Base-by-base conservation (phyloP, 169 alveolate species). In the Plasmodium gonderi region DNA sequence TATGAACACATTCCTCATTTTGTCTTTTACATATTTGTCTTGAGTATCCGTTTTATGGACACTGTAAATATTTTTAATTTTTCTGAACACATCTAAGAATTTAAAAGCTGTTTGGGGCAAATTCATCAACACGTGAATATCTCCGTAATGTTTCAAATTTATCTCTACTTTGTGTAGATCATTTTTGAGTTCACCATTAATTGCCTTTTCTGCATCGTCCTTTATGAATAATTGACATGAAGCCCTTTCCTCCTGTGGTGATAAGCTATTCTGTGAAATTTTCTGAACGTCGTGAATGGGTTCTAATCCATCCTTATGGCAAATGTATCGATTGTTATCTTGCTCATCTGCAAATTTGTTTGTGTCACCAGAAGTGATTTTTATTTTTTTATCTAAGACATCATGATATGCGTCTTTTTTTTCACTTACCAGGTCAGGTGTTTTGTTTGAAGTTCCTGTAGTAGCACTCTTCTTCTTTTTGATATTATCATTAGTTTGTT, bases 41-140 rank as follows among this genome's bases (percentile, higher is more conserved):
- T 12, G 72, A 14, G 14, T 0, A 2, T 60, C 72, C 72, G 17
- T 60, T n/a, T 60, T 29, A 20, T 6, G 40, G 38, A 36, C 9
- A 14, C 72, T 60, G 72, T 60, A 60, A 12, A 20, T 17, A 20
- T 60, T 29, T 20, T 75, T 60, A 7, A 75, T 42, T 33, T 85
- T 92, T 49, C 49, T 72, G 17, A 69, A 49, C 31, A 44, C 91
- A 97, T 98, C 98, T 64, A 97, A 95, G 91, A 97, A 97, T 45
- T 96, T 98, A 40, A 97, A 90, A 12, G 99, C 98, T 60, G 94
- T 94, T 92, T 96, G 97, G 6, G 99, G 99, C 69, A 97, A 92
- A 93, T 97, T 97, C 99, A 97, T 97, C 79, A 97, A 87, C 79
- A 97, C 95, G 68, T 97, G 99, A 42, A 95, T 93, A 49, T 94